Base-by-base conservation (phyloP, 179 eudicot species). In the Amaranthus tricolor region DNA sequence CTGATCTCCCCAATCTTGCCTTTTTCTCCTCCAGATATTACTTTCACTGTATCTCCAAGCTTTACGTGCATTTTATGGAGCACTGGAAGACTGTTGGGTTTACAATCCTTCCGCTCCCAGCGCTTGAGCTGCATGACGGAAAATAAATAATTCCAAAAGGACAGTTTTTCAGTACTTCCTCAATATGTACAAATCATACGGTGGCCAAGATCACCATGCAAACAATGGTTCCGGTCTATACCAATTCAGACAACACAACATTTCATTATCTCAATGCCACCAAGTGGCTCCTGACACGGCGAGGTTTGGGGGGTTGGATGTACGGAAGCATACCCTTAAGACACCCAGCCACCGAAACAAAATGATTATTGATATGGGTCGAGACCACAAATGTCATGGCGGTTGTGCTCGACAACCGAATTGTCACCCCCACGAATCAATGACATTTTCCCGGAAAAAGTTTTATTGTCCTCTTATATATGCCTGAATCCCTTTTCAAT, bases 91-190 rank as follows among this genome's bases (percentile, higher is more conserved):
- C 98, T 89, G 89, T 94, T 94, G 75, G 97, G 93, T 84, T 94
- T 94, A 80, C 97, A 94, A 58, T 95, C 86, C 78, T 87, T 95
- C 74, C 97, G 76, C 77, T 95, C 97, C 99, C 99, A 95, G 78
- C 82, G 86, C 86, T 90, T 89, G 71, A 92, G 84, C 99, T 95
- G 87, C 80, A 84, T 59, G 40, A 47, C 13, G 66, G 10, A 70
- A 62, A 66, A 49, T 6, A 50, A 48, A 72, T 66, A n/a, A 75
- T 14, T 48, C 3, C 62, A 50, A 49, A 11, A 6, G 14, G 51
- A 69, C 48, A 49, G 44, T 71, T 66, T 76, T 55, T 21, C n/a
- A 5, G 0, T 6, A 43, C 62, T 31, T 4, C 6, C 52, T 62
- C 54, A 64, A 10, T 17, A 54, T 43, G 45, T 15, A 15, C 52